Base-by-base conservation (phyloP, 495 filamentous ascomycete genomes). In the Penicillium ochrochloron region DNA sequence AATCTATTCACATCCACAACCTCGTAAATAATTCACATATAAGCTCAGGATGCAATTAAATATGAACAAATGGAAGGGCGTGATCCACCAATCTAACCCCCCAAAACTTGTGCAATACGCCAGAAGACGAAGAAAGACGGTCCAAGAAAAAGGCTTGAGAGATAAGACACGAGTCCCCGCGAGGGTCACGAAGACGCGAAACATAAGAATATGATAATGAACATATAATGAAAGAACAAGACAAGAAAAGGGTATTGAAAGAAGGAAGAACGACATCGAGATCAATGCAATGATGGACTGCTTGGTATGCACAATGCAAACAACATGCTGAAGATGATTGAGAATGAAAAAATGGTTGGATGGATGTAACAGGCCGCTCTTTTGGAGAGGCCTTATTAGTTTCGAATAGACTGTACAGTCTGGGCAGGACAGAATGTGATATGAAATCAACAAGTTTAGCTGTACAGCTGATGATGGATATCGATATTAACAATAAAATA, bases 201-300 rank as follows among this genome's bases (percentile, higher is more conserved):
- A 27, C 0, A 29, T 27, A 23, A 56, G n/a, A 12, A 23, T 25
- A 0, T n/a, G 41, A 59, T 62, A 52, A 48, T 57, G 52, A 57
- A 50, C 42, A 23, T 25, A 23, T 9, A 46, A 51, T 48, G 61
- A 60, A 50, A 63, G 27, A 59, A 27, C 51, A 31, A 21, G 19
- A 62, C 23, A 23, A 41, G 55, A 66, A 57, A 53, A 68, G 64
- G 67, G 64, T 66, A 70, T 63, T 60, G 48, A 73, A 42, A 67
- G 57, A 61, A 31, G 14, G 8, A 17, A 60, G n/a, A 35, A 41
- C 54, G 31, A 41, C 54, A 55, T 48, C 58, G 10, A 46, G 50
- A 23, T 31, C 34, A 56, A 58, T 15, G 37, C 56, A 27, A 41
- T 58, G 35, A 42, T 19, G n/a, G 17, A 39, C 15, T 33, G 31